Conservation (phyloP, 768 basidiomycete genomes). For the Mycena crocata region DNA sequence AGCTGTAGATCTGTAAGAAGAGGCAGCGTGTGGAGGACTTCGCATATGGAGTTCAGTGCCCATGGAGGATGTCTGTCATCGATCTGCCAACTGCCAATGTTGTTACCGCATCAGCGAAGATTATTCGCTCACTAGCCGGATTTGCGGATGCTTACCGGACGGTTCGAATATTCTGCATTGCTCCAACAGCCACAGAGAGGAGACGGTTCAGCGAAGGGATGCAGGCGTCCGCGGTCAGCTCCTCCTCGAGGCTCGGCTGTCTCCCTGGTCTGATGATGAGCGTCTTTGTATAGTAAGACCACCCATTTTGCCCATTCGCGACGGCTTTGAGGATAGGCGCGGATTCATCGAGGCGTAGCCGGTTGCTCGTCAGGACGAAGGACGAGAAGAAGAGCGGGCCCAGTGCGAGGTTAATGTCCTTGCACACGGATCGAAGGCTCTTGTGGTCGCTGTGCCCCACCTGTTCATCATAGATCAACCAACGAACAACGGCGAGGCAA, state of each 20-base stretch:
- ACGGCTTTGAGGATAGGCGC: background rate
- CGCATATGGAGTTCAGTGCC: background rate
- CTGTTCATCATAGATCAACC: background rate
- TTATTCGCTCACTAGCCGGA: background rate
- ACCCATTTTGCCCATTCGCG: background rate
- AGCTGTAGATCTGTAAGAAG: background rate
- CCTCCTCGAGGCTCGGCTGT: background rate
- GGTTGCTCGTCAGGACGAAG: background rate
- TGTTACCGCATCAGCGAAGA: background rate
- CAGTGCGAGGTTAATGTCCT: background rate
- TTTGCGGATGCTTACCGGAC: background rate
- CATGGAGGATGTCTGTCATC: background rate
- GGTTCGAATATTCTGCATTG: background rate
- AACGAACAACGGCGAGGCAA: background rate
- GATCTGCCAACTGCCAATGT: background rate
- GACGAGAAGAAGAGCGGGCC: background rate
- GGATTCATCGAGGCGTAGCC: background rate
- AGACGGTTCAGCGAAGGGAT: background rate
- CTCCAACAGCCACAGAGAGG: background rate
- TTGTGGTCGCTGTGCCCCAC: background rate
- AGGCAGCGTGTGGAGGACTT: background rate
- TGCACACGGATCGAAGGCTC: background rate
- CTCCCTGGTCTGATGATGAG: background rate
- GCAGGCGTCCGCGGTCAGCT: background rate
- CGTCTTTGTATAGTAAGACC: background rate